These are phyloP conservation scores for Boletus hoseneyae DNA, from an alignment of 1,284 basidiomycete genomes.

Conservation along the genomic window DNA sequence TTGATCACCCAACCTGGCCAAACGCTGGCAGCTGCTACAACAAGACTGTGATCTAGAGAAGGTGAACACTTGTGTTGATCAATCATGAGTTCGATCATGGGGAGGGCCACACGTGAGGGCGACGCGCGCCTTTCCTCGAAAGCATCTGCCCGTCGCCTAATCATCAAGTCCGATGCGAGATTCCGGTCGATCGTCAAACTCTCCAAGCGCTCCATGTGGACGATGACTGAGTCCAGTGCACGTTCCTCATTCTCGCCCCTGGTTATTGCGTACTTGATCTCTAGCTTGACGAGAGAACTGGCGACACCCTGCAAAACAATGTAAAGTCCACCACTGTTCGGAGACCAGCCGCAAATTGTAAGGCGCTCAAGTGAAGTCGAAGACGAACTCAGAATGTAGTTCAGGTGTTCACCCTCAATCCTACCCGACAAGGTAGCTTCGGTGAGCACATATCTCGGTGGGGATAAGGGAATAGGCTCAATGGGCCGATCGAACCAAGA, in stretches of 20 bases:
- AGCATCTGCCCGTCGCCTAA: not conserved
- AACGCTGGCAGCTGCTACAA: too few relatives aligned
- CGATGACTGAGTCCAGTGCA: not conserved
- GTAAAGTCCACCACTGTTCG: not conserved
- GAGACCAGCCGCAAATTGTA: not conserved
- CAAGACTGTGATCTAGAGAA: too few relatives aligned
- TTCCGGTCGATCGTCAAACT: not conserved
- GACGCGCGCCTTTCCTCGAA: not conserved
- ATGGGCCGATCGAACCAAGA: too few relatives aligned
- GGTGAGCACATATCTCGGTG: not conserved
- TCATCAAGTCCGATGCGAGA: not conserved
- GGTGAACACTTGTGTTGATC: too few relatives aligned
- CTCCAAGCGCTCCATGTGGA: not conserved
- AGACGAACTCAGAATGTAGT: not conserved
- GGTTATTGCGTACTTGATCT: not conserved
- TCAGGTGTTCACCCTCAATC: not conserved
- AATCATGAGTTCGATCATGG: too few relatives aligned
- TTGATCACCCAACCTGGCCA: too few relatives aligned
- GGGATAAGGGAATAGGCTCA: not conserved
- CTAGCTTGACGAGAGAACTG: not conserved
- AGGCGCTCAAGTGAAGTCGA: not conserved
- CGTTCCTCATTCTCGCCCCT: not conserved
- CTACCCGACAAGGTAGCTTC: not conserved
- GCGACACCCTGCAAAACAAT: not conserved
- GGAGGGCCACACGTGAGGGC: too few relatives aligned